Evolutionary conservation across 1,284 basidiomycete species (phyloP), one percentile per base, ranked within the genome.

Genomic region (Phlebopus sp.): DNA sequence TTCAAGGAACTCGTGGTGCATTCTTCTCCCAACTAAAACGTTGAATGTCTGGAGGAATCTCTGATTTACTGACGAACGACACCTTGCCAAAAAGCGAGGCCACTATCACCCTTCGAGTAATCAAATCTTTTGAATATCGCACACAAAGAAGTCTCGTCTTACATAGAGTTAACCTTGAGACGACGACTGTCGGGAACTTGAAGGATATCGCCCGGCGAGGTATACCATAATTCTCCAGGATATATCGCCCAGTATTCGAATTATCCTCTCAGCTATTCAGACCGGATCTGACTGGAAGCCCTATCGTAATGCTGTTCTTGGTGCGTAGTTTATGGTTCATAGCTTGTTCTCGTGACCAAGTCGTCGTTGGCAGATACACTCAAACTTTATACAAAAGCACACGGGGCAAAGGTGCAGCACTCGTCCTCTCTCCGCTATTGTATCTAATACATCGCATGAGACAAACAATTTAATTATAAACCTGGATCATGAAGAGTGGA

Each of bases 401-500:
- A 98, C 63, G 93, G 94, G 9, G 78, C 93, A 49, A 99, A 99
- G 79, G 92, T 86, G 43, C 32, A 56, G 41, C 31, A 15, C 17
- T 32, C 14, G 9, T 34, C 13, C 27, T 31, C 3, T 11, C 11
- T 7, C 25, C 17, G 10, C 27, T 31, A 21, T 34, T 3, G 32
- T 23, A 37, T 19, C n/a, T 5, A 9, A 32, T n/a, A 29, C 17
- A 19, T 42, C 32, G 37, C 23, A 30, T 19, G 62, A 95, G 92
- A 94, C 93, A 1, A 89, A 86, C 25, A 96, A 97, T 70, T 76
- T 97, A 27, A 96, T 97, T 67, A 95, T 97, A 62, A 97, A 97
- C 68, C 77, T 97, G 47, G 92, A 96, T 63, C 80, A 94, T 59
- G 93, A 97, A 56, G 91, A 96, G 31, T 94, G 92, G 90, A 90